Base-by-base conservation (phyloP, 2,329 filamentous ascomycete species). In the Alternaria arbusti region DNA sequence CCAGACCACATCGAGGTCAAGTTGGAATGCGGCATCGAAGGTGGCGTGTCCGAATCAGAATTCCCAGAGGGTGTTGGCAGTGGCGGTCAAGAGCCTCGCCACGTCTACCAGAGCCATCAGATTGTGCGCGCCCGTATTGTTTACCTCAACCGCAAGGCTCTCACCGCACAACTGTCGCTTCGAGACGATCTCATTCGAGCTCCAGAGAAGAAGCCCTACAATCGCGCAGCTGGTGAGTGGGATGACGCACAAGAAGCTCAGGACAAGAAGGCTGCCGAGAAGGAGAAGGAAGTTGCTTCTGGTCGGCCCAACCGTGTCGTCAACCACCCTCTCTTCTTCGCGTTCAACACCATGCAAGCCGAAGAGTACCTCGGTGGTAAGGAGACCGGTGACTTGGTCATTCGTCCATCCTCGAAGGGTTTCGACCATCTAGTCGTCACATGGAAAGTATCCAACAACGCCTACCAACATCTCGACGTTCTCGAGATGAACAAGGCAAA, bases 391-490 rank as follows among this genome's bases (percentile, higher is more conserved):
- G 96, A 98, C 79, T 91, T 96, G 59, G 93, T 99, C 64, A 97
- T 99, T 75, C 91, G 96, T 47, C 95, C 96, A 4, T 97, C 94
- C 1, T 97, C 94, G 26, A 97, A 97, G 80, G 96, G 96, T 47
- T 91, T 93, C 62, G 96, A 99, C 79, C 96, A 99, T 83, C 85
- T 99, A 59, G 94, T 95, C 8, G 89, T 99, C 50, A 99, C 96
- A 0, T 99, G 96, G 96, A 99, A 99, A 84, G 94, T 99, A 13
- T 91, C 93, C 2, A 94, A 98, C 78, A 91, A 91, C 63, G 90
- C 98, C n/a, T 99, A 94, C 79, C 94, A 99, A 81, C 96, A 99
- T 80, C 93, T 99, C 68, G 96, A 99, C 80, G 95, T 99, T 32
- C 86, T 99, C 43, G 96, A 99, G 82, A 86, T 99, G 75, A 93